Percentiles rank a stretch among this genome's conserved stretches.
phyloP scores from a whole-genome alignment of 1,139 yeast genomes.

The Blastobotrys illinoisensis region DNA sequence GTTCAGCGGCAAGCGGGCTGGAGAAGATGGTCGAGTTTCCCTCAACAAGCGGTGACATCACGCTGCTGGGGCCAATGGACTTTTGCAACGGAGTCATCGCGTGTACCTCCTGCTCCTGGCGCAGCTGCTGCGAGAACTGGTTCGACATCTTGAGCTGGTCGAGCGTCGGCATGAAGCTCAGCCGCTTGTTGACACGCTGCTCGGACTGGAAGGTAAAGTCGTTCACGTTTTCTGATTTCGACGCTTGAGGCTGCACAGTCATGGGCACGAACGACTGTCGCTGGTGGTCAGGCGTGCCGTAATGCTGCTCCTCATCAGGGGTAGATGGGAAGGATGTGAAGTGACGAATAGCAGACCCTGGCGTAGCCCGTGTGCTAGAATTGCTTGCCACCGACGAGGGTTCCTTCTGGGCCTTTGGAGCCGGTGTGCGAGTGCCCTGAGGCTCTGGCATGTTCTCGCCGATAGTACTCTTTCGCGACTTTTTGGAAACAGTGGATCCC shows the following conservation, averaged over 20 bases:
- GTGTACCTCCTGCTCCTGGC: neutral
- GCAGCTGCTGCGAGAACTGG: conserved; percentile 18
- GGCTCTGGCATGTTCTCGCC: neutral
- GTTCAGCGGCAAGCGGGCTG: neutral
- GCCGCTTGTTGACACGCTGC: conserved; percentile 17
- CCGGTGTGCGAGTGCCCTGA: neutral
- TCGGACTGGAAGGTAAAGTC: conserved; percentile 11
- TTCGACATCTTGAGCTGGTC: conserved; percentile 22
- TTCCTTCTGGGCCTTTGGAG: neutral
- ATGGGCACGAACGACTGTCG: conserved; percentile 11
- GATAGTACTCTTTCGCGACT: conserved; percentile 9
- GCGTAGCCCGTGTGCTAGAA: conserved; percentile 3
- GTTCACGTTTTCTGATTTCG: conserved; percentile 5
- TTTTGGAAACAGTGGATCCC: conserved; percentile 10
- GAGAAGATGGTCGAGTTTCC: neutral
- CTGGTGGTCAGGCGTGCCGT: conserved; percentile 8
- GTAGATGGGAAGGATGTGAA: conserved; percentile 20
- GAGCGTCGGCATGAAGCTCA: conserved; percentile 27
- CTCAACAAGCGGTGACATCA: neutral
- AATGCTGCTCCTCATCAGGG: conserved; percentile 15
- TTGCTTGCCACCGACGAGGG: neutral
- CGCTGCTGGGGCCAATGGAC: neutral
- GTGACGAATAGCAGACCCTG: conserved; percentile 19
- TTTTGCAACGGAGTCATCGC: neutral
- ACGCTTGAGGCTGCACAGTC: conserved; percentile 6